A percentile compares a stretch with the other conserved stretches of the same genome.
phyloP scores from a whole-genome alignment of 2,329 filamentous ascomycete genomes.

The Exutisphaerella laricina region DNA sequence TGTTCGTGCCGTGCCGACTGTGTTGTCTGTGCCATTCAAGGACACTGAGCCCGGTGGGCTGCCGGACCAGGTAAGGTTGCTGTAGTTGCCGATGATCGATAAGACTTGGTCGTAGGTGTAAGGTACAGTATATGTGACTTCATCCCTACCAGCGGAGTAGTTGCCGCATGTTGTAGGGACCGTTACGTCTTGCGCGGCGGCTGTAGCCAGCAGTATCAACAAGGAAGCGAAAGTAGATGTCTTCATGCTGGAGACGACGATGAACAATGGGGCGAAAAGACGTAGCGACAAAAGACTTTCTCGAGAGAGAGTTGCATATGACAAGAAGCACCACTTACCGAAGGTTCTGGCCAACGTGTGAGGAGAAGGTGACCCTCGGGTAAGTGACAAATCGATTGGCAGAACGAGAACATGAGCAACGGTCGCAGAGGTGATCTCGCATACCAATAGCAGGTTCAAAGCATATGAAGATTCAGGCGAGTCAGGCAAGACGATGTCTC shows the following conservation, averaged over 20 bases:
- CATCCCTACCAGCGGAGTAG: slow-evolving; percentile 14
- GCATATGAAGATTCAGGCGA: too few species aligned
- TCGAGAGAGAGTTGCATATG: too few species aligned
- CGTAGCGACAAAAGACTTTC: too few species aligned
- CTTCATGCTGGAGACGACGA: slow-evolving; percentile 7
- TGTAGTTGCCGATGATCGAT: slow-evolving; percentile 20
- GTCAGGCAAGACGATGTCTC: too few species aligned
- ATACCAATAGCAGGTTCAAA: too few species aligned
- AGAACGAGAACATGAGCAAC: too few species aligned
- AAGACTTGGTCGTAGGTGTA: slow-evolving; percentile 23
- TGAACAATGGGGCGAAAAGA: too few species aligned
- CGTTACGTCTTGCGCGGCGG: slow-evolving; percentile 5
- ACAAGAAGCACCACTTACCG: background rate
- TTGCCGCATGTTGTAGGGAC: slow-evolving; percentile 14
- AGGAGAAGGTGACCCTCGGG: background rate
- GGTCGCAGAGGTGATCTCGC: too few species aligned
- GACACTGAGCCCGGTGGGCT: slow-evolving; percentile 12
- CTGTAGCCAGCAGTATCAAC: background rate
- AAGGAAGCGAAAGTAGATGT: background rate
- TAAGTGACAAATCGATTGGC: background rate
- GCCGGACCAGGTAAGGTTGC: slow-evolving; percentile 20
- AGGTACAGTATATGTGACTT: slow-evolving; percentile 19
- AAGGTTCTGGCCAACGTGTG: background rate
- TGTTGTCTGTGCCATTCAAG: slow-evolving; percentile 17
- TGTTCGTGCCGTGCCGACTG: slow-evolving; percentile 3